phyloP scores from a whole-genome alignment of 192 early-diverging fungal genomes.

The Diversispora eburnea region DNA sequence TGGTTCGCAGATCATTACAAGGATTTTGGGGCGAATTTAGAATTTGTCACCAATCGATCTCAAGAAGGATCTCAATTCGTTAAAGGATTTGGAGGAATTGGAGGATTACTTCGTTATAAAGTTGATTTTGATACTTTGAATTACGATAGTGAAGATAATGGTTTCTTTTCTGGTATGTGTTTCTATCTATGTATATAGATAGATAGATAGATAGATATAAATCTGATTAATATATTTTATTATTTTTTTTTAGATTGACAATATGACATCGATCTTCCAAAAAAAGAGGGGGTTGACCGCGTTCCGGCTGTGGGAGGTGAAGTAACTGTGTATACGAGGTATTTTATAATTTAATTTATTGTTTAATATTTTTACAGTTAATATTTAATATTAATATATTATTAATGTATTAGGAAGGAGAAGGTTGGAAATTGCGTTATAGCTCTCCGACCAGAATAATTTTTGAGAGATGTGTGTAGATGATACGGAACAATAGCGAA shows the following conservation, averaged over 20 bases:
- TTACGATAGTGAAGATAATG: constrained; percentile 61
- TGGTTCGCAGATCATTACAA: constrained; percentile 99
- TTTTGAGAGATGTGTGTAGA: too few relatives aligned
- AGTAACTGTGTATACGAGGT: too few relatives aligned
- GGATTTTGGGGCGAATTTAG: constrained; percentile 88
- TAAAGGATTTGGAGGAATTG: constrained; percentile 98
- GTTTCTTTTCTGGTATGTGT: constrained; percentile 54
- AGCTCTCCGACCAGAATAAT: too few relatives aligned
- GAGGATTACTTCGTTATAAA: constrained; percentile 94
- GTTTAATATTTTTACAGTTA: too few relatives aligned
- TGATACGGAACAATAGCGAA: too few relatives aligned
- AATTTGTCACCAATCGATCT: constrained; percentile 95
- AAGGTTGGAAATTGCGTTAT: too few relatives aligned
- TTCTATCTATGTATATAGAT: neutral
- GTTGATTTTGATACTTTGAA: constrained; percentile 70
- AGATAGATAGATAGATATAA: neutral
- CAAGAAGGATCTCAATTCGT: constrained; percentile 97
- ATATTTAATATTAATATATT: too few relatives aligned
- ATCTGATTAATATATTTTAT: neutral
- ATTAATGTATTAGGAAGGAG: too few relatives aligned
- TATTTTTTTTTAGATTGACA: constrained; percentile 10
- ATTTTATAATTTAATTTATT: too few relatives aligned
- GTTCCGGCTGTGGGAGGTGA: neutral
- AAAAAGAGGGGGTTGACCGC: neutral
- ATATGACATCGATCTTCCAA: constrained; percentile 14